A percentile compares a stretch with the other conserved stretches of the same genome.
phyloP scores from a whole-genome alignment of 2,329 filamentous ascomycete species.

The Fusarium graminum region DNA sequence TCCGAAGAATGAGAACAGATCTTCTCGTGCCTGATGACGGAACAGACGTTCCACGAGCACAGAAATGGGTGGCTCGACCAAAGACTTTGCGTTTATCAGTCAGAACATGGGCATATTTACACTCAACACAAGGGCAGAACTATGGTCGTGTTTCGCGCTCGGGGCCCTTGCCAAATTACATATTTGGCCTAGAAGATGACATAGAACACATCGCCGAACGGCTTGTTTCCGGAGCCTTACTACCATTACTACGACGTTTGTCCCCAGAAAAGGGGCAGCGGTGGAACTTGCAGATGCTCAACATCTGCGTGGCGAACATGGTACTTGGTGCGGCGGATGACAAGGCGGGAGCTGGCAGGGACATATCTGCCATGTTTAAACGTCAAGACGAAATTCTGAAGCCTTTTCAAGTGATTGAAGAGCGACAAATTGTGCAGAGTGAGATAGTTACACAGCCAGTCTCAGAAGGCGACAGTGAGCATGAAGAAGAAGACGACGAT shows the following conservation, averaged over 20 bases:
- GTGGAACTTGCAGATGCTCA: slow-evolving; percentile 87
- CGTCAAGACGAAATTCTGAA: slow-evolving; percentile 77
- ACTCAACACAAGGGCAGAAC: slow-evolving; percentile 63
- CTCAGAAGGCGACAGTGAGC: slow-evolving; percentile 38
- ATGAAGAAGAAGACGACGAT: slow-evolving; percentile 37
- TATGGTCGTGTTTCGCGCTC: slow-evolving; percentile 83
- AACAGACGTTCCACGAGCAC: slow-evolving; percentile 50
- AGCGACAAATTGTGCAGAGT: slow-evolving; percentile 42
- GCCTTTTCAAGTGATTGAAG: slow-evolving; percentile 71
- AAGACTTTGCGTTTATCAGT: slow-evolving; percentile 86
- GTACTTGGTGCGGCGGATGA: slow-evolving; percentile 65
- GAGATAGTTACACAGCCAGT: slow-evolving; percentile 47
- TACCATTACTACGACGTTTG: slow-evolving; percentile 80
- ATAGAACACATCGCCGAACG: slow-evolving; percentile 73
- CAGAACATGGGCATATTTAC: slow-evolving; percentile 64
- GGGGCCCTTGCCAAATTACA: slow-evolving; percentile 76
- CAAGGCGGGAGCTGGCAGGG: slow-evolving; percentile 71
- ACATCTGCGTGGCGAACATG: slow-evolving; percentile 91
- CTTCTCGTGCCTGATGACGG: slow-evolving; percentile 68
- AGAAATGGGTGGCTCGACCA: slow-evolving; percentile 81
- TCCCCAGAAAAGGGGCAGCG: slow-evolving; percentile 73
- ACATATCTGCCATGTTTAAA: slow-evolving; percentile 87
- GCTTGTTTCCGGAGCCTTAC: slow-evolving; percentile 75
- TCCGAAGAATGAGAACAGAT: slow-evolving; percentile 84
- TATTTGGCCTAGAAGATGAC: slow-evolving; percentile 73